Percentiles rank a stretch among this genome's conserved stretches.
Conservation (phyloP, 495 filamentous ascomycete species). For the Daldinia grandis region DNA sequence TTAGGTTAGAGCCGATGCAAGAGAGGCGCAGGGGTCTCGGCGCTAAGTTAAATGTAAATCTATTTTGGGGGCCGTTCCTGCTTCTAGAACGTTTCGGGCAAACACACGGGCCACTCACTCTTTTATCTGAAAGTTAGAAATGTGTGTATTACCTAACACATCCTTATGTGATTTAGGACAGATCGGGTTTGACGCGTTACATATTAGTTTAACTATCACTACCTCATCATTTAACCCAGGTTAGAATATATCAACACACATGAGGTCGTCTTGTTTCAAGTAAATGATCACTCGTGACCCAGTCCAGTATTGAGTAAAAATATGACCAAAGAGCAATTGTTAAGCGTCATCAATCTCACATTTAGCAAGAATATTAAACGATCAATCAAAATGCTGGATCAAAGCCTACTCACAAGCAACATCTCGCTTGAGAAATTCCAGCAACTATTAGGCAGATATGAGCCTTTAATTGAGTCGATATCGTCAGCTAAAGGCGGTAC, state of each 20-base stretch:
- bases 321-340: not conserved
- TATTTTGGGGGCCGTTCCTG: conserved; percentile 7
- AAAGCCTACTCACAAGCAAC: conserved; percentile 38
- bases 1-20: conserved; percentile 5
- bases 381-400: conserved; percentile 27
- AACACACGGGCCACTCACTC: not conserved
- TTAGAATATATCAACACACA: not conserved
- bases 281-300: not conserved
- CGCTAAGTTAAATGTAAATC: conserved; percentile 12
- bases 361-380: not conserved
- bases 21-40: conserved; percentile 21
- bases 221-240: not conserved
- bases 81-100: conserved; percentile 18
- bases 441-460: conserved; percentile 47
- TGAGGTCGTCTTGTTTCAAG: not conserved
- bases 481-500: conserved; percentile 53
- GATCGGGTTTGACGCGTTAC: not conserved
- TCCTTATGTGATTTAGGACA: not conserved
- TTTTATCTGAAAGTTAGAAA: not conserved
- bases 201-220: not conserved
- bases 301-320: not conserved
- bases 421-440: conserved; percentile 51
- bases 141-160: not conserved
- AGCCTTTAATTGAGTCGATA: conserved; percentile 50
- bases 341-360: not conserved